Evolutionary conservation across 208 protist genomes (phyloP), one percentile per base, ranked within the genome.

Genomic region (Wallacemonas sp.): DNA sequence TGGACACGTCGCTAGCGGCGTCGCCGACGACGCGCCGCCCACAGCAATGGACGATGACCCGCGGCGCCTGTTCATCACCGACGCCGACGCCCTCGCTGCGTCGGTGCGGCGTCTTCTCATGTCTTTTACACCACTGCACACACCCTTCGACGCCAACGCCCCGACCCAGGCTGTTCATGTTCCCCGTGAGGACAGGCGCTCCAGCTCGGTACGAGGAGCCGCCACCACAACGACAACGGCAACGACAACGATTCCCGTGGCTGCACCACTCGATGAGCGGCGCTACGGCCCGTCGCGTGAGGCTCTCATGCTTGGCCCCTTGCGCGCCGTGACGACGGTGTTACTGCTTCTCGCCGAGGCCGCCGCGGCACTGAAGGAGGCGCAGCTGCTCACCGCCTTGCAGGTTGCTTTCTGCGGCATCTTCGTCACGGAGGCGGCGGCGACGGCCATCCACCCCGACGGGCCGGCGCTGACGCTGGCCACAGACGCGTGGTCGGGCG

Each of bases 311-410:
- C 53, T 76, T 22, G 74, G 68, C 1, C 69, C 66, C 13, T 48
- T 88, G 52, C 67, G 64, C 17, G 76, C 76, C 12, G 62, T 81
- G 24, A 59, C 76, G 12, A 45, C 70, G 24, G 50, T 81, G 30
- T 79, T 78, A 48, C 50, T 85, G 39, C 38, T 70, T 29, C 70
- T 91, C 34, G 71, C 78, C 2, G 69, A 82, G 42, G 85, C 78
- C 60, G 81, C 76, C 8, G 75, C 74, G 9, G 77, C 80, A 62
- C 71, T 77, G 3, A 85, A 89, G 67, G 79, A 88, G 27, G 33
- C 66, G n/a, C 34, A 69, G 19, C 54, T 91, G 41, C 72, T 91
- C 46, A 41, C 60, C 15, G 61, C 67, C 15, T 46, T 91, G 15
- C 69, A 85, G 21, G 55, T 64, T 22, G 58, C 73, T 2, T 78